Base-by-base conservation (phyloP, 2,329 filamentous ascomycete species). In the Cercospora sesami region DNA sequence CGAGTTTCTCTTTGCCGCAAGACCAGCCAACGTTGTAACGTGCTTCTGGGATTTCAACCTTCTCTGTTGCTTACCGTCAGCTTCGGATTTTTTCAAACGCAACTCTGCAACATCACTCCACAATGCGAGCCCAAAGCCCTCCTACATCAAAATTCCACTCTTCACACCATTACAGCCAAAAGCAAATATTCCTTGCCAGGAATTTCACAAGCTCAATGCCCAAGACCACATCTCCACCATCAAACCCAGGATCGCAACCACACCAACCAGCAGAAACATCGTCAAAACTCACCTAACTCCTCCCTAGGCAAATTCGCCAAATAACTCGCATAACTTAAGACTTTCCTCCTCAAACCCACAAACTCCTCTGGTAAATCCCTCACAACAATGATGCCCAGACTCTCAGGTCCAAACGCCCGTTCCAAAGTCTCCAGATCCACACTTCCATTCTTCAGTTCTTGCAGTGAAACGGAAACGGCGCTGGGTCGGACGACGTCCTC, bases 331-430 rank as follows among this genome's bases (percentile, higher is more conserved):
- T 95, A 95, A 0, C 92, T 95, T 6, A 99, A 85, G 2, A 96
- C 86, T 68, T 86, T 86, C 68, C 86, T 86, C 69, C 95, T 87
- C 53, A 97, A 82, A n/a, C 85, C 80, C 14, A 86, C 80, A 75
- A 96, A 99, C 63, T 87, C 83, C 5, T 84, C 70, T 0, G 93
- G 92, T 0, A 98, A 87, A 77, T 93, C 92, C 77, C 91, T 93
- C 59, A 99, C 94, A n/a, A 98, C 83, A 65, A 99, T 90, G 63
- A 99, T 97, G 0, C 95, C 95, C 12, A 98, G 84, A 2, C 93
- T 97, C 28, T 91, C 88, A 1, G 94, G 93, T 0, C 95, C 95
- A 78, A 99, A 98, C 0, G 95, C 95, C 73, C 90, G 80, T 74
- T 91, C 87, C 10, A 95, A 84, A 0, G 86, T 86, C 65, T 87